Conservation (phyloP, 306 rosid species). For the Vachellia collinsii region DNA sequence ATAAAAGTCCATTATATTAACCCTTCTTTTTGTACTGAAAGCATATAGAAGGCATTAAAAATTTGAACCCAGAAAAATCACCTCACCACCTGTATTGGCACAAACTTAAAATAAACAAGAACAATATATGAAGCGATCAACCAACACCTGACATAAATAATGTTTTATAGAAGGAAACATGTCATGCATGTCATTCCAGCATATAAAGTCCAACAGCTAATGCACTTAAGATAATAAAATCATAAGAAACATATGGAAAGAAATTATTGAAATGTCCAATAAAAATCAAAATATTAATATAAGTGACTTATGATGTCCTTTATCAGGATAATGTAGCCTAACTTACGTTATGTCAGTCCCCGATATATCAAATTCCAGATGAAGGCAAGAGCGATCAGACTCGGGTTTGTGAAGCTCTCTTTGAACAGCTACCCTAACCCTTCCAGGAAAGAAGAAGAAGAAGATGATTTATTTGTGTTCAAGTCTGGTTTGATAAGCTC, state of each 20-base stretch:
- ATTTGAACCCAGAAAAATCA: not conserved
- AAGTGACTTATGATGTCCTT: conserved; percentile 14
- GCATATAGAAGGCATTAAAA: not conserved
- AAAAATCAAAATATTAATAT: conserved; percentile 3
- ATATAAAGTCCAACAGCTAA: not conserved
- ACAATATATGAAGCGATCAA: not conserved
- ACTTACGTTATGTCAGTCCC: conserved; percentile 73
- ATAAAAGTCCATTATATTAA: not conserved
- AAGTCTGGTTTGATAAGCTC: conserved; percentile 24
- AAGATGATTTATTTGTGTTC: not conserved
- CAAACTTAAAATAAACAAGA: conserved; percentile 1
- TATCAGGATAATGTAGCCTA: conserved; percentile 22
- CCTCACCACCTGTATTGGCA: not conserved
- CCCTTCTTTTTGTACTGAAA: not conserved
- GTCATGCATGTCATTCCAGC: not conserved
- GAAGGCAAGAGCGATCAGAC: conserved; percentile 90
- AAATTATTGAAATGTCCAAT: not conserved
- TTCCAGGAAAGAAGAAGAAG: conserved; percentile 38
- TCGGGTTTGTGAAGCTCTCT: conserved; percentile 83
- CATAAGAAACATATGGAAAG: not conserved
- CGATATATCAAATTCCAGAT: conserved; percentile 80
- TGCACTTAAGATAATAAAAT: not conserved
- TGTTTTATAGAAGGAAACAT: not conserved
- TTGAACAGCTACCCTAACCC: conserved; percentile 72
- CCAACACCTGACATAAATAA: not conserved